Evolutionary conservation across 2,329 filamentous ascomycete genomes (phyloP), one percentile per base, ranked within the genome.

Genomic region (Beauveria pseudobassiana): DNA sequence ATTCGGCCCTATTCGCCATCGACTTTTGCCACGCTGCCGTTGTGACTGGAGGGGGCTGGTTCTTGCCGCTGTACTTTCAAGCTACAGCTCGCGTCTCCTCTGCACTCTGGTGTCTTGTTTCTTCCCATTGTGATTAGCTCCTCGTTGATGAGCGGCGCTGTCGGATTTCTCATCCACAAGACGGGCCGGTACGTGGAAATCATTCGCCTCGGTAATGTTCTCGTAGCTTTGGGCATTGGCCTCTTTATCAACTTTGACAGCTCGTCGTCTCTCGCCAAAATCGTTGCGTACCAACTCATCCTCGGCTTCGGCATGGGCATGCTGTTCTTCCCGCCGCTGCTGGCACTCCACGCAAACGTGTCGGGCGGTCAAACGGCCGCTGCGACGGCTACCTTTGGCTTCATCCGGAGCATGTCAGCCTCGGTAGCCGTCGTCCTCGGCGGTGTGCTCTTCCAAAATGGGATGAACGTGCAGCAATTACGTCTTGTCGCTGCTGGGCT

Each of bases 1-100:
- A 84, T 60, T 69, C 84, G 12, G 86, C 86, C 0, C 76, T 79
- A 4, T 78, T 88, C n/a, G 67, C 65, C 3, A 72, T 80, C 3
- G 73, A 70, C 43, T 76, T 79, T 56, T 75, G 76, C 61, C 79
- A 83, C 63, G 75, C 74, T 0, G 76, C 86, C 67, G 81, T 61
- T 20, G 57, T 61, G 1, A 87, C 89, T 46, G 83, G 81, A 0
- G 79, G 79, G 1, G 82, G 85, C 55, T 92, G 90, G 72, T 92
- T 89, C 67, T 76, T 91, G 28, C 89, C 89, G 0, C 78, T 91
- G 0, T 92, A 87, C 73, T 87, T 90, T 59, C 89, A 93, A 70
- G 81, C 85, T 3, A 87, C 80, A 87, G 2, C 80, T 80, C 56
- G 83, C 83, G 1, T 61, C 62, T 6, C 62, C 62, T 12, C 30